Conservation (phyloP, 176 grass and related monocot species). For the Oryza officinalis region DNA sequence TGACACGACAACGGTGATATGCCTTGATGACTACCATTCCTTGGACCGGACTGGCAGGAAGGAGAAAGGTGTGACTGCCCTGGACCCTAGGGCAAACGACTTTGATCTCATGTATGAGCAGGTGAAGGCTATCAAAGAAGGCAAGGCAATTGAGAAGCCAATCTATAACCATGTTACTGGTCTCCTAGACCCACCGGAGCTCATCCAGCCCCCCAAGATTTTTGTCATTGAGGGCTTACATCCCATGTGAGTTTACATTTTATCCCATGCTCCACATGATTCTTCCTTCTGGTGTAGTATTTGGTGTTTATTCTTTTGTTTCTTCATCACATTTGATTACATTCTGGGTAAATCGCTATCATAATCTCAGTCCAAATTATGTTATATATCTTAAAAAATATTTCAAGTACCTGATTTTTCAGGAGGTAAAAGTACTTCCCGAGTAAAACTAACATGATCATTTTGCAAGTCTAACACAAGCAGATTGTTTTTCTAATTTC, state of each 20-base stretch:
- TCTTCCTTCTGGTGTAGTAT: conserved; percentile 16
- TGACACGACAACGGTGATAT: conserved; percentile 87
- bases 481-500: neutral
- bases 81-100: conserved; percentile 86
- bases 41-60: conserved; percentile 88
- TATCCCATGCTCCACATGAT: conserved; percentile 5
- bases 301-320: neutral
- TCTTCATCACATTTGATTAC: conserved; percentile 9
- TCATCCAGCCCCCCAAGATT: conserved; percentile 83
- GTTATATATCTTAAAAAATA: neutral
- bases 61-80: conserved; percentile 75
- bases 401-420: neutral
- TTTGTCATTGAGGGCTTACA: conserved; percentile 92
- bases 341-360: conserved; percentile 4
- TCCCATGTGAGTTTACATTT: conserved; percentile 72
- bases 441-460: neutral
- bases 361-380: conserved; percentile 2
- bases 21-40: conserved; percentile 91
- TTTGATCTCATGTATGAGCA: conserved; percentile 97
- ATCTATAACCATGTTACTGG: conserved; percentile 93
- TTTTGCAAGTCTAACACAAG: conserved; percentile 1
- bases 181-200: conserved; percentile 71
- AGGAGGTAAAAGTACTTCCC: conserved; percentile 3
- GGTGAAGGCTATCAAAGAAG: conserved; percentile 89
- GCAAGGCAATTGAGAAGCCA: conserved; percentile 68